Conservation (phyloP, 2,329 filamentous ascomycete genomes). For the Trichoderma harzianum region DNA sequence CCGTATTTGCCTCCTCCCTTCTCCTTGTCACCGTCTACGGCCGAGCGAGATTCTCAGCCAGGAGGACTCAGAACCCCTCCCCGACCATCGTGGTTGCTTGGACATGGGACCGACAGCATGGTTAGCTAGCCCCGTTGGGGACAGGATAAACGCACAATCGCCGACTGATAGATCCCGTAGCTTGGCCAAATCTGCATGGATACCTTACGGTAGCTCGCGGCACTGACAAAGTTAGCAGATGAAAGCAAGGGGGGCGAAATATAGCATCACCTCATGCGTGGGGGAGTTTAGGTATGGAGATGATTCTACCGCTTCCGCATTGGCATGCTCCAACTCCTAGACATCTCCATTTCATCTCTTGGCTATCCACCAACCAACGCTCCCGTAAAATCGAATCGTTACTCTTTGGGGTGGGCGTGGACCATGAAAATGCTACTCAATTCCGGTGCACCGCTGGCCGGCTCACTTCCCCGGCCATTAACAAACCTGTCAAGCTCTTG, state of each 20-base stretch:
- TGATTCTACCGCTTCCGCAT: slow-evolving; percentile 6
- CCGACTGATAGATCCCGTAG: slow-evolving; percentile 18
- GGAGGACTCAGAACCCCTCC: not conserved
- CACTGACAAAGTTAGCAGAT: slow-evolving; percentile 15
- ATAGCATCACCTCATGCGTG: slow-evolving; percentile 14
- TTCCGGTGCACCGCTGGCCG: slow-evolving; percentile 14
- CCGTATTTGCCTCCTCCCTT: not conserved
- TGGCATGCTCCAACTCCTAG: not conserved
- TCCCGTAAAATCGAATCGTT: not conserved
- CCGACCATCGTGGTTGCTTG: not conserved
- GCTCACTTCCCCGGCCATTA: slow-evolving; percentile 22
- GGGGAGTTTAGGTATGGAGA: slow-evolving; percentile 13
- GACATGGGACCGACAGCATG: slow-evolving; percentile 15
- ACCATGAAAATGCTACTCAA: slow-evolving; percentile 5
- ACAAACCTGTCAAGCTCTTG: slow-evolving; percentile 15
- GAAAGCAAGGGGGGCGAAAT: slow-evolving; percentile 2
- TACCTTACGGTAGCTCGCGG: slow-evolving; percentile 17
- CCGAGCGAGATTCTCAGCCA: slow-evolving; percentile 18
- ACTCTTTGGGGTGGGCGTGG: not conserved
- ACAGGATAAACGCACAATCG: slow-evolving; percentile 12
- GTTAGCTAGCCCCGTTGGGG: slow-evolving; percentile 10
- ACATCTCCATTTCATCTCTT: slow-evolving; percentile 1
- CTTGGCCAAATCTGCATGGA: slow-evolving; percentile 18
- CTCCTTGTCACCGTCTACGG: slow-evolving; percentile 4
- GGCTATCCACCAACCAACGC: slow-evolving; percentile 6